Evolutionary conservation across 2,329 filamentous ascomycete genomes (phyloP).

Genomic region (Trichoderma koningiopsis): DNA sequence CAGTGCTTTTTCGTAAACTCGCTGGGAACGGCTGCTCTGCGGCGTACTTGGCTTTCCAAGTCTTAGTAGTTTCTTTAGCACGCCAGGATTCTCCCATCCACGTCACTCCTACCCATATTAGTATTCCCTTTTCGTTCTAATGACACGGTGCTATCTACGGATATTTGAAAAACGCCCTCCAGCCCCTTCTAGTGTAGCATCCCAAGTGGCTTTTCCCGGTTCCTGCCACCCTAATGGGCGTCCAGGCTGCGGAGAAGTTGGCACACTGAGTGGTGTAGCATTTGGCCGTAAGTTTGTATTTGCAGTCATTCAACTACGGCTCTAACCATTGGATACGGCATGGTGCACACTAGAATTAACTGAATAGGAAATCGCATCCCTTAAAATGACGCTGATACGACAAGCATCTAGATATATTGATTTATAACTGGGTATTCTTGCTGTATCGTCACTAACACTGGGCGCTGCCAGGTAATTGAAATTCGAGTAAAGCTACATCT

Average conservation of each 20-base stretch:
- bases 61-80: not conserved
- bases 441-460: not conserved
- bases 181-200: constrained; percentile 5
- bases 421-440: not conserved
- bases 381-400: not conserved
- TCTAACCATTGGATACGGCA: not conserved
- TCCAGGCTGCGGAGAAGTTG: constrained; percentile 10
- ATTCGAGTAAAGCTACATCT: not conserved
- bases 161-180: constrained; percentile 19
- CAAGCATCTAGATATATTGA: not conserved
- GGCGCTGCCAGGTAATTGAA: not conserved
- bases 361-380: not conserved
- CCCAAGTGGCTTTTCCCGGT: constrained; percentile 5
- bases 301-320: too few species aligned
- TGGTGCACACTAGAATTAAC: not conserved
- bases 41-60: not conserved
- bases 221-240: not conserved
- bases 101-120: not conserved
- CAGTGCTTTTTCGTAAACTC: not conserved
- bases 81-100: not conserved
- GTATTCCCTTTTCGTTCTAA: not conserved
- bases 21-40: not conserved
- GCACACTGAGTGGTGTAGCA: not conserved
- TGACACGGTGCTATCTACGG: constrained; percentile 19
- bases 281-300: not conserved